A percentile compares a stretch with the other conserved stretches of the same genome.
phyloP scores from a whole-genome alignment of 2,329 filamentous ascomycete species.

The Aspergillus latus region DNA sequence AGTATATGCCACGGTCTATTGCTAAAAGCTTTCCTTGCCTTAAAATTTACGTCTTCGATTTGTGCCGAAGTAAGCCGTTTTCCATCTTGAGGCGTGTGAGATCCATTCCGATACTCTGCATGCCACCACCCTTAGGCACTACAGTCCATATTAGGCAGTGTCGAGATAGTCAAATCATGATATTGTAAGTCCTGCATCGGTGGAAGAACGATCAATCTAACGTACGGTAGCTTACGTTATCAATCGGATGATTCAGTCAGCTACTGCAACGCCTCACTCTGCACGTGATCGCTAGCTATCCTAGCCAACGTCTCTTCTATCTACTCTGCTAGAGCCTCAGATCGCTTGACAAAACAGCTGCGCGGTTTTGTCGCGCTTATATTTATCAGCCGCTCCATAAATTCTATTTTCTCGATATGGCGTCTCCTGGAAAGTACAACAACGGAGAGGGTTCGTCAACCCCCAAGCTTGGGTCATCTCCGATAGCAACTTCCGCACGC shows the following conservation, averaged over 20 bases:
- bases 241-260: background rate
- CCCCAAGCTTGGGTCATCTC: conserved; percentile 27
- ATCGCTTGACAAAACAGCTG: background rate
- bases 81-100: too few species aligned
- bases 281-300: background rate
- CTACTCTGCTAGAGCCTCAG: background rate
- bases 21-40: too few species aligned
- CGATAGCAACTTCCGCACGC: conserved; percentile 33
- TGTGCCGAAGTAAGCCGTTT: too few species aligned
- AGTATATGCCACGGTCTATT: too few species aligned
- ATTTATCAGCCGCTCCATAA: background rate
- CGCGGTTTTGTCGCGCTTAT: background rate
- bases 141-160: too few species aligned
- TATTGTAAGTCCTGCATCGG: too few species aligned
- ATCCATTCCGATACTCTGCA: too few species aligned
- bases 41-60: too few species aligned
- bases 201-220: too few species aligned
- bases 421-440: conserved; percentile 31
- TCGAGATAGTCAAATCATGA: too few species aligned
- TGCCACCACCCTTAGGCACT: too few species aligned
- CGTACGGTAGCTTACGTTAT: background rate
- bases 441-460: conserved; percentile 39
- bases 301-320: background rate
- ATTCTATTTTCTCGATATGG: conserved; percentile 13
- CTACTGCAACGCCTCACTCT: background rate